A percentile compares a stretch with the other conserved stretches of the same genome.
Evolutionary conservation across 106 monocot species (phyloP).

Genomic region (Alisma plantagoaquatica): DNA sequence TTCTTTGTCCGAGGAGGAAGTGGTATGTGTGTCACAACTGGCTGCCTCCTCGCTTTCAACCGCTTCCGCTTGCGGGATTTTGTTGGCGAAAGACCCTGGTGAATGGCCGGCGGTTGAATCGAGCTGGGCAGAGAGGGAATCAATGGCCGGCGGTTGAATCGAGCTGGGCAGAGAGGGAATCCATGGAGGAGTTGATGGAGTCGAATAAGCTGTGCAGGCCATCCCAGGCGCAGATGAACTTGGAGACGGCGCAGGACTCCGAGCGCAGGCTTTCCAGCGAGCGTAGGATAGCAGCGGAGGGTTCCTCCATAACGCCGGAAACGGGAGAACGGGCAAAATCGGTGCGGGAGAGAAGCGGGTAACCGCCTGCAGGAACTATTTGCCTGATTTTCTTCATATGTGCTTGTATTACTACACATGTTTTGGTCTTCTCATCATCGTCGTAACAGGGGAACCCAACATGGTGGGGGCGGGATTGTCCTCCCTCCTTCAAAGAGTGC

Average conservation of each 20-base stretch:
- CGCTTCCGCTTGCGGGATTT: too few relatives aligned
- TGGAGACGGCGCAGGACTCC: not conserved
- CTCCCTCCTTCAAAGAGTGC: too few relatives aligned
- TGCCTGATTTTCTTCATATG: too few relatives aligned
- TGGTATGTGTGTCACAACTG: not conserved
- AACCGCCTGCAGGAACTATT: too few relatives aligned
- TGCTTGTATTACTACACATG: too few relatives aligned
- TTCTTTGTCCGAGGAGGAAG: not conserved
- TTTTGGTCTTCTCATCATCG: too few relatives aligned
- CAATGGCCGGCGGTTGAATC: slow-evolving; percentile 4
- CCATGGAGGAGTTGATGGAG: slow-evolving; percentile 3
- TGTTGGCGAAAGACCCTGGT: too few relatives aligned
- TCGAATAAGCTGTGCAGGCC: not conserved
- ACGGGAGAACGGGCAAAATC: too few relatives aligned
- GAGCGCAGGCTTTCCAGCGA: not conserved
- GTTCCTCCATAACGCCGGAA: too few relatives aligned
- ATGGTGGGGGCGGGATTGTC: too few relatives aligned
- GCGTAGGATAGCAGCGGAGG: not conserved
- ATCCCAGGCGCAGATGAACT: not conserved
- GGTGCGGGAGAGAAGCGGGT: too few relatives aligned
- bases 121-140: not conserved
- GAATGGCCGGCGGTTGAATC: not conserved
- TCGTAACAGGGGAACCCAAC: too few relatives aligned
- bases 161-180: not conserved
- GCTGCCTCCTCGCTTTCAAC: not conserved